These are phyloP conservation scores for Citrus sp. DNA, from an alignment of 345 rosid species.

Conservation along the genomic window DNA sequence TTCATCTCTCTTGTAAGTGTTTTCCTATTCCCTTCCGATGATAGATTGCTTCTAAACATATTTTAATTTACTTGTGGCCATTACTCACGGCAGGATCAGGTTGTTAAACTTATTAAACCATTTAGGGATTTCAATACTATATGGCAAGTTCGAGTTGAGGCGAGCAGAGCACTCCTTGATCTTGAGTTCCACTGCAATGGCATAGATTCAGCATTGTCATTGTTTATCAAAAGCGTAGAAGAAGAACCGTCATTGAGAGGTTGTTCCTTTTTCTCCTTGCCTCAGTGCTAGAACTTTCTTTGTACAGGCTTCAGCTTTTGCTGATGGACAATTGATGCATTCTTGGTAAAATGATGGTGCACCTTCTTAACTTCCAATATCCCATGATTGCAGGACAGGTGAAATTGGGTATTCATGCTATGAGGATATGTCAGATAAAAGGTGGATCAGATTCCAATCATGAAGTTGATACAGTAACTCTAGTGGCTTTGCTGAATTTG, in stretches of 20 bases:
- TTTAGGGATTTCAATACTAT: constrained; percentile 51
- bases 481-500: constrained; percentile 63
- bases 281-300: background rate
- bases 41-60: constrained; percentile 10
- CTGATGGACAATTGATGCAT: background rate
- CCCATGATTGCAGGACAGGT: constrained; percentile 73
- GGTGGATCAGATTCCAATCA: constrained; percentile 44
- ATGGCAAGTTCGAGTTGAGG: constrained; percentile 84
- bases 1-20: constrained; percentile 69
- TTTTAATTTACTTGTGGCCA: constrained; percentile 13
- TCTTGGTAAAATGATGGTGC: background rate
- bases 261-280: constrained; percentile 28
- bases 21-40: constrained; percentile 6
- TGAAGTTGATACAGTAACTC: constrained; percentile 43
- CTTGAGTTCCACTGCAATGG: constrained; percentile 84
- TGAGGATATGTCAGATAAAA: constrained; percentile 77
- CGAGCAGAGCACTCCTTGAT: constrained; percentile 88
- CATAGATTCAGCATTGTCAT: constrained; percentile 63
- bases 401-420: constrained; percentile 66
- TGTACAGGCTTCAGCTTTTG: background rate
- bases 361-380: background rate
- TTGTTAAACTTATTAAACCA: constrained; percentile 69
- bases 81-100: constrained; percentile 63
- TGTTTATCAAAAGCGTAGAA: constrained; percentile 64
- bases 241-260: constrained; percentile 91